A percentile compares a stretch with the other conserved stretches of the same genome.
Evolutionary conservation across 2,329 filamentous ascomycete genomes (phyloP).

Genomic region (Plenodomus biglobosus): DNA sequence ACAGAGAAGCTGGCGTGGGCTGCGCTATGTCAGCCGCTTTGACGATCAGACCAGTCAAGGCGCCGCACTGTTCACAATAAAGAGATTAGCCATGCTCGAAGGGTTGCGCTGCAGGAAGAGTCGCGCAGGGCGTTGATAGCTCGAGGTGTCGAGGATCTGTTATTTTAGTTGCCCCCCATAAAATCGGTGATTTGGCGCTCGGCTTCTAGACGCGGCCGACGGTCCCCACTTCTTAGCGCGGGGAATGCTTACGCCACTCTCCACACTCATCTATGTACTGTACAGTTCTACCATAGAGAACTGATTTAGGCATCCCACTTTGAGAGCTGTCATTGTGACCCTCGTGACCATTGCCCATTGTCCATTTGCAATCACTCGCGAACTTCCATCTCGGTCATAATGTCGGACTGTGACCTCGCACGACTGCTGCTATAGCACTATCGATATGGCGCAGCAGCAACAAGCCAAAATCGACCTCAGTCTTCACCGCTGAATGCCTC

Average conservation of each 20-base stretch:
- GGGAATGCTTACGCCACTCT: constrained; percentile 3
- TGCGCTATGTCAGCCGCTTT: neutral
- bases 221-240: constrained; percentile 7
- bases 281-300: too few species aligned
- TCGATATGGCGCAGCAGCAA: constrained; percentile 14
- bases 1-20: neutral
- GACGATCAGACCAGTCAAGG: neutral
- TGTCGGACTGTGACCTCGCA: neutral
- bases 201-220: neutral
- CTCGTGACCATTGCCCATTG: neutral
- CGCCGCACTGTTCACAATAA: neutral
- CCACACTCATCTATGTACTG: constrained; percentile 6
- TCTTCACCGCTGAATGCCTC: constrained; percentile 13
- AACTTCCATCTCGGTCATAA: neutral
- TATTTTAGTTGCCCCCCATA: constrained; percentile 1
- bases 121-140: constrained; percentile 10
- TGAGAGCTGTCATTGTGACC: neutral
- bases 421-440: constrained; percentile 4
- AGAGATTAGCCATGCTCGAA: neutral
- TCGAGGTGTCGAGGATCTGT: constrained; percentile 5
- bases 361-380: neutral
- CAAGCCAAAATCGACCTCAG: constrained; percentile 20
- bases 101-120: constrained; percentile 10
- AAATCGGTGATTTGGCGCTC: constrained; percentile 1
- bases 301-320: neutral